Conservation (phyloP, 164 flowering plant species). For the Dillenia turbinata region DNA sequence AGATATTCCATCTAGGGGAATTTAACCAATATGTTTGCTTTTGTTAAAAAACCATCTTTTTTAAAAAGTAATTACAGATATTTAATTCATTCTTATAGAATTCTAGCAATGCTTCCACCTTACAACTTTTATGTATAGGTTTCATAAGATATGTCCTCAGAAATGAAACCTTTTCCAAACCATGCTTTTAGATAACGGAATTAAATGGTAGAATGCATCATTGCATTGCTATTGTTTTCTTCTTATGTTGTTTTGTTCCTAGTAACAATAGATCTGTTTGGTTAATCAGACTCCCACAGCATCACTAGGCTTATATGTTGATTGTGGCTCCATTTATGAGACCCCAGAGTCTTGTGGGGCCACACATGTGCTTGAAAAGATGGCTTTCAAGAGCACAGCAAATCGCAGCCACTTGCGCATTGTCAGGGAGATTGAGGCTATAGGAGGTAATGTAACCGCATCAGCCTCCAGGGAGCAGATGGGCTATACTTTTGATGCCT, state of each 20-base stretch:
- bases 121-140: too few relatives aligned
- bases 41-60: too few relatives aligned
- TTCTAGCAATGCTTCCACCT: too few relatives aligned
- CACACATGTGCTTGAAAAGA: conserved; percentile 63
- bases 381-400: conserved; percentile 76
- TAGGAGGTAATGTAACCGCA: conserved; percentile 61
- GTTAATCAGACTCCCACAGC: conserved; percentile 48
- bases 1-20: too few relatives aligned
- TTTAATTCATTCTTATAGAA: too few relatives aligned
- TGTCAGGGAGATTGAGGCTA: conserved; percentile 79
- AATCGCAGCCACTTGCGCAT: conserved; percentile 70
- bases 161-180: too few relatives aligned
- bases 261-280: too few relatives aligned
- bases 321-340: conserved; percentile 73
- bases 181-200: too few relatives aligned
- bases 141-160: too few relatives aligned
- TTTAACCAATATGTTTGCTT: too few relatives aligned
- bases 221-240: not conserved
- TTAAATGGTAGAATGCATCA: too few relatives aligned
- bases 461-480: conserved; percentile 77
- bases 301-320: conserved; percentile 60
- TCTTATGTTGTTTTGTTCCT: not conserved
- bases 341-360: conserved; percentile 44
- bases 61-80: too few relatives aligned
- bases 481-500: conserved; percentile 59